These are phyloP conservation scores for Penicillium sp. DNA, from an alignment of 2,329 filamentous ascomycete genomes.

Conservation along the genomic window DNA sequence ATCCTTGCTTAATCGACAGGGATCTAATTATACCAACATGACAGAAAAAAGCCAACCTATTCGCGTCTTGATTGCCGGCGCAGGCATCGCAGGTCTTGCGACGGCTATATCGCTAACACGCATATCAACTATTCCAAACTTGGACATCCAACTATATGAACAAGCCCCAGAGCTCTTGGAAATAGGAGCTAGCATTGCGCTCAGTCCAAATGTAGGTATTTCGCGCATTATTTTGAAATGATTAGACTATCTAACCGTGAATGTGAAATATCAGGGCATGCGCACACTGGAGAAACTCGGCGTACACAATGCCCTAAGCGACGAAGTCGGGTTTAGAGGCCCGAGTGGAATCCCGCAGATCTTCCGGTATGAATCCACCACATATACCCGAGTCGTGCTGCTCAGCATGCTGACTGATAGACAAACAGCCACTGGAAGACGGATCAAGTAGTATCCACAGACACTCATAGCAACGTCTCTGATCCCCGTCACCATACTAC, in stretches of 20 bases:
- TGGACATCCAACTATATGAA: conserved; percentile 54
- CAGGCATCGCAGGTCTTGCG: conserved; percentile 52
- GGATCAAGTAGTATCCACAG: conserved; percentile 48
- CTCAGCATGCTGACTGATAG: background rate
- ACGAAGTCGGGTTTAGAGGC: conserved; percentile 43
- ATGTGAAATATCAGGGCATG: conserved; percentile 36
- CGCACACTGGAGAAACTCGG: conserved; percentile 54
- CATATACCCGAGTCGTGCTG: background rate
- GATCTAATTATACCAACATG: background rate
- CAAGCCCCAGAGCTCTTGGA: conserved; percentile 40
- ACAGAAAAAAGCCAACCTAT: background rate
- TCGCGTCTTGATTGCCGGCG: conserved; percentile 51
- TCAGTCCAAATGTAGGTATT: conserved; percentile 49
- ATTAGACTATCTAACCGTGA: background rate
- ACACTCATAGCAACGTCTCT: conserved; percentile 33
- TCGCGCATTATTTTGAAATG: too few species aligned
- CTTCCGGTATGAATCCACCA: conserved; percentile 36
- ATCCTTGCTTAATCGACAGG: background rate
- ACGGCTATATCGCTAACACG: conserved; percentile 47
- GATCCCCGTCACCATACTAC: conserved; percentile 44
- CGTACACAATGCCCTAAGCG: conserved; percentile 48
- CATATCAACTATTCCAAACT: conserved; percentile 20
- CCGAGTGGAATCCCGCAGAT: conserved; percentile 49
- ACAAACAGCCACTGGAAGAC: conserved; percentile 43
- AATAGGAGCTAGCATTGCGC: conserved; percentile 19